Base-by-base conservation (phyloP, 352 stramenopile genomes). In the Globisporangium acanthophoron region DNA sequence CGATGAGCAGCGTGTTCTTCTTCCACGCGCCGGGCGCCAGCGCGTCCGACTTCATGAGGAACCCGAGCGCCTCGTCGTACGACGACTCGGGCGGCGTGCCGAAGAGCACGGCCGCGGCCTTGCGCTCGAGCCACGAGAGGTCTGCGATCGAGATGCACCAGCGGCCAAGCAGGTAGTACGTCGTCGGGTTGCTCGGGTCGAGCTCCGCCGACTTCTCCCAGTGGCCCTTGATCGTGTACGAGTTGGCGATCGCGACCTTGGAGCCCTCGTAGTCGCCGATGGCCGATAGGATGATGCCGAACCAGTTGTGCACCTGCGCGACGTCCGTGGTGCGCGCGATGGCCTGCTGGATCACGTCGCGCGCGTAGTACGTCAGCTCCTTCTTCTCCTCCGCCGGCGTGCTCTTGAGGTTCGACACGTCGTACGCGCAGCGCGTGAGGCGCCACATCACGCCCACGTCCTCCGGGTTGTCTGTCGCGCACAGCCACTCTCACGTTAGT, bases 71-170 rank as follows among this genome's bases (percentile, higher is more conserved):
- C 52, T 96, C 84, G 41, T 92, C 73, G 61, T 92, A 96, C 37
- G 85, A 87, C 3, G 85, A 89, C 58, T 86, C 69, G 11, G 87
- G 87, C 16, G 87, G 87, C 24, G 84, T 73, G 29, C 84, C 84
- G 51, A 95, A 96, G 20, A 96, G 68, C 56, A 90, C 79, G 3
- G 80, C 74, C 9, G 85, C 87, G 1, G 88, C 78, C 62, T 94
- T 91, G 61, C 85, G 83, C 70, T 92, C 80, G 45, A 94, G 66
- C 87, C 87, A 96, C 63, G 78, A 88, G 35, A 96, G 69, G 43
- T 93, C 84, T 1, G 87, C 69, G 57, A 96, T 90, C 27, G 80
- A 76, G 46, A 93, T 87, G 67, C 84, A 94, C 87, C 83, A 96
- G 47, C 76, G 74, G 3, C 87, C 87, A 24, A 95, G 67, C 27